These are phyloP conservation scores for Quercus suber DNA, from an alignment of 306 rosid genomes.

Conservation along the genomic window DNA sequence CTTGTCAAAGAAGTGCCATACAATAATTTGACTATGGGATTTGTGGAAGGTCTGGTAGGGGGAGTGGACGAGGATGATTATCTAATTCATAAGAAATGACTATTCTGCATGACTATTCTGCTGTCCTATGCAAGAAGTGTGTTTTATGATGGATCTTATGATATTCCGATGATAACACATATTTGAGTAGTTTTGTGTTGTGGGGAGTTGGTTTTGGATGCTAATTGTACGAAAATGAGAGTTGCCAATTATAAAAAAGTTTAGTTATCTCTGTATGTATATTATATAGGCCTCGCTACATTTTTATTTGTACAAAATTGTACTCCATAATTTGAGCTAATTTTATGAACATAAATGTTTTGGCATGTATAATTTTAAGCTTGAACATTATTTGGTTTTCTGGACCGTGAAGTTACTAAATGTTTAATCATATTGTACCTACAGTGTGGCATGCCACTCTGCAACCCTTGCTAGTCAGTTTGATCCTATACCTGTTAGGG, in stretches of 20 bases:
- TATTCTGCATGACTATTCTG: neutral
- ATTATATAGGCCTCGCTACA: neutral
- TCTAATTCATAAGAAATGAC: neutral
- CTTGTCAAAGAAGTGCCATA: constrained; percentile 7
- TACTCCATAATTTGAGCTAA: neutral
- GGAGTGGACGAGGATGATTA: neutral
- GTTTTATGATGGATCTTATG: constrained; percentile 2
- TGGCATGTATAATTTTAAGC: neutral
- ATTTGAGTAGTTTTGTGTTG: neutral
- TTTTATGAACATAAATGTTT: neutral
- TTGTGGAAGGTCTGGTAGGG: constrained; percentile 15
- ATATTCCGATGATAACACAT: neutral
- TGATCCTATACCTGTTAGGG: too few relatives aligned
- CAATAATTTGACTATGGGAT: constrained; percentile 3
- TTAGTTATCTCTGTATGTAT: neutral
- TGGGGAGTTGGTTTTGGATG: neutral
- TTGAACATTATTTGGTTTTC: neutral
- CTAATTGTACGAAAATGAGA: neutral
- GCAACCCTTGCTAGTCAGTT: too few relatives aligned
- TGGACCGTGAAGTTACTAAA: neutral
- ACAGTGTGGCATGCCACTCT: too few relatives aligned
- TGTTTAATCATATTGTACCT: neutral
- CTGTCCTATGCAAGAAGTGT: neutral
- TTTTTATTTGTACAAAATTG: neutral
- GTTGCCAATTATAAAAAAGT: neutral